Conservation (phyloP, 768 basidiomycete genomes). For the Cystobasidium tubakii region DNA sequence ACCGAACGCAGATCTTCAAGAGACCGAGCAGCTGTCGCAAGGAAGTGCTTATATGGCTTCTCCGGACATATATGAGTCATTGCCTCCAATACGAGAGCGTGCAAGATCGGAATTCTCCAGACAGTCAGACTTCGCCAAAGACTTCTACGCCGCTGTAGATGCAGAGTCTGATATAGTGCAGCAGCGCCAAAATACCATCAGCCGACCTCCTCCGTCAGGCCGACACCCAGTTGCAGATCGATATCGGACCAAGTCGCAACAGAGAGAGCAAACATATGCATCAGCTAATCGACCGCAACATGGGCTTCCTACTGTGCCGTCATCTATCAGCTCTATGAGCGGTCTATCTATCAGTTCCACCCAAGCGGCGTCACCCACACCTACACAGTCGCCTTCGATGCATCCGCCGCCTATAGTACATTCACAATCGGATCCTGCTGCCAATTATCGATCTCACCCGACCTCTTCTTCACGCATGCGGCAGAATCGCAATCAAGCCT, state of each 20-base stretch:
- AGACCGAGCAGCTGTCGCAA: background rate
- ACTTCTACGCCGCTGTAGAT: slow-evolving; percentile 1
- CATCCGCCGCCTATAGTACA: slow-evolving; percentile 10
- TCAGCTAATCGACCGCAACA: background rate
- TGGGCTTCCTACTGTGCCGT: background rate
- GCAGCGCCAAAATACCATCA: background rate
- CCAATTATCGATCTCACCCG: background rate
- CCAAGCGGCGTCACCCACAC: background rate
- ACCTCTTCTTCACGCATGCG: background rate
- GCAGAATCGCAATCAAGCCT: background rate
- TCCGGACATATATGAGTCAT: background rate
- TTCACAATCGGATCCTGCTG: slow-evolving; percentile 9
- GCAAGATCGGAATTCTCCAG: background rate
- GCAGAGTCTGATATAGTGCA: background rate
- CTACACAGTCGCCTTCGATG: background rate
- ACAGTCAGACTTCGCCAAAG: slow-evolving; percentile 16
- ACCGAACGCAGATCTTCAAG: background rate
- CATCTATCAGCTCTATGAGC: background rate
- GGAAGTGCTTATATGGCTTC: background rate
- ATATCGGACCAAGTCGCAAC: background rate
- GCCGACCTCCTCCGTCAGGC: background rate
- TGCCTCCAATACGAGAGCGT: background rate
- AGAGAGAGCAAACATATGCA: background rate
- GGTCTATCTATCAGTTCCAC: background rate
- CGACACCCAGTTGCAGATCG: background rate